Evolutionary conservation across 164 flowering plant genomes (phyloP).

Genomic region (Dillenia turbinata): DNA sequence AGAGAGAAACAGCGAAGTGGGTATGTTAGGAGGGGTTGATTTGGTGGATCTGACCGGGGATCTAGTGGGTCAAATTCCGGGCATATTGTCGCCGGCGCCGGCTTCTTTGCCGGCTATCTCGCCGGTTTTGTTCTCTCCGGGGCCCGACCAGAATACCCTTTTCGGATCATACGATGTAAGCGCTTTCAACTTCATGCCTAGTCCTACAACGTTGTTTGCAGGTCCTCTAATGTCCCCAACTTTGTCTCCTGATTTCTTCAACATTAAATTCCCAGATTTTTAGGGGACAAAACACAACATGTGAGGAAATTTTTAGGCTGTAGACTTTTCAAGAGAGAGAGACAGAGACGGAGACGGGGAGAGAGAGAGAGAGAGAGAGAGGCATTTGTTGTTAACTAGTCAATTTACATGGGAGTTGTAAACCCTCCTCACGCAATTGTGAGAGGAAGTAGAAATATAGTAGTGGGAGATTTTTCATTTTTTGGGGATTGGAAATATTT

Average conservation of each 20-base stretch:
- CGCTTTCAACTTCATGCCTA: conserved; percentile 37
- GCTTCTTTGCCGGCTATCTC: conserved; percentile 49
- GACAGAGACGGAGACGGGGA: no score
- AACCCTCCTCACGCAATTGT: no score
- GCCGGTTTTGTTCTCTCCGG: conserved; percentile 59
- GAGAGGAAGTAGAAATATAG: no score
- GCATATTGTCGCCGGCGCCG: conserved; percentile 84
- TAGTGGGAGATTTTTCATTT: no score
- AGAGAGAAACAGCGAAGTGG: neutral
- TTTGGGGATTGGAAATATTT: no score
- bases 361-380: no score
- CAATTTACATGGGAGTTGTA: no score
- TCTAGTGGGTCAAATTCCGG: conserved; percentile 27
- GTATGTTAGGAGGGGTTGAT: conserved; percentile 18
- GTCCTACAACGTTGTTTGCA: conserved; percentile 43
- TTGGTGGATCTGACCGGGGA: conserved; percentile 1
- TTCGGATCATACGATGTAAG: conserved; percentile 36
- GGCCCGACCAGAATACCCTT: conserved; percentile 23
- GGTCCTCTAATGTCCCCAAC: conserved; percentile 42
- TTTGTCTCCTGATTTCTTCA: conserved; percentile 44
- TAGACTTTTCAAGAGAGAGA: no score
- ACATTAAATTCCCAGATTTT: conserved; percentile 29
- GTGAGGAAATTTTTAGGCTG: no score
- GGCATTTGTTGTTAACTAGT: no score
- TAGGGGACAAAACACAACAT: conserved; percentile 6